Conservation (phyloP, 1,284 basidiomycete genomes). For the Cerrena zonata region DNA sequence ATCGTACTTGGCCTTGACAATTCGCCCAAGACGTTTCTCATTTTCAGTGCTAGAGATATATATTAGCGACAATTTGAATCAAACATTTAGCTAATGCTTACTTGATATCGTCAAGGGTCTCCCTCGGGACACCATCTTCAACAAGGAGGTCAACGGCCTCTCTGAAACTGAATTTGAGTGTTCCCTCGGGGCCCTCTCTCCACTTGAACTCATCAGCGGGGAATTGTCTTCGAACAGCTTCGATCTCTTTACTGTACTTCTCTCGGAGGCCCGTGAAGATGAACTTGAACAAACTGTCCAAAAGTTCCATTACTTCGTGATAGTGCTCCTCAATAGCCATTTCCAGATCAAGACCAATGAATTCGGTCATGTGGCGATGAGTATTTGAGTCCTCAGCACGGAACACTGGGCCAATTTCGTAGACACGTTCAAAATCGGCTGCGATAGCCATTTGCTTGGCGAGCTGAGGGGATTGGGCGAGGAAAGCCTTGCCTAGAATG, state of each 20-base stretch:
- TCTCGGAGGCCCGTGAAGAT: conserved; percentile 81
- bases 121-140: conserved; percentile 74
- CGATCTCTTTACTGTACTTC: conserved; percentile 77
- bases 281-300: conserved; percentile 77
- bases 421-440: conserved; percentile 95
- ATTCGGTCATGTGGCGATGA: conserved; percentile 97
- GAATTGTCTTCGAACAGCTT: conserved; percentile 79
- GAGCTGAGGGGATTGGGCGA: conserved; percentile 95
- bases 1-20: conserved; percentile 88
- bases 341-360: conserved; percentile 97
- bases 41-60: conserved; percentile 67
- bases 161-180: conserved; percentile 76
- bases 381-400: conserved; percentile 98
- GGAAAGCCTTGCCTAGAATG: conserved; percentile 80
- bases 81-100: conserved; percentile 30
- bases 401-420: conserved; percentile 95
- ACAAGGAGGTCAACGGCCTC: conserved; percentile 86
- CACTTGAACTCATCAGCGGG: conserved; percentile 88
- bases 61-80: neutral
- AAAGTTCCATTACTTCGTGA: conserved; percentile 86
- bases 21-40: conserved; percentile 84
- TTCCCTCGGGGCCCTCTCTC: conserved; percentile 76
- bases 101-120: conserved; percentile 83
- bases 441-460: conserved; percentile 99
- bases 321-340: conserved; percentile 99